Percentiles rank a stretch among this genome's conserved stretches.
Evolutionary conservation across 75 land plant genomes (phyloP).

Genomic region (Larix kaempferi): DNA sequence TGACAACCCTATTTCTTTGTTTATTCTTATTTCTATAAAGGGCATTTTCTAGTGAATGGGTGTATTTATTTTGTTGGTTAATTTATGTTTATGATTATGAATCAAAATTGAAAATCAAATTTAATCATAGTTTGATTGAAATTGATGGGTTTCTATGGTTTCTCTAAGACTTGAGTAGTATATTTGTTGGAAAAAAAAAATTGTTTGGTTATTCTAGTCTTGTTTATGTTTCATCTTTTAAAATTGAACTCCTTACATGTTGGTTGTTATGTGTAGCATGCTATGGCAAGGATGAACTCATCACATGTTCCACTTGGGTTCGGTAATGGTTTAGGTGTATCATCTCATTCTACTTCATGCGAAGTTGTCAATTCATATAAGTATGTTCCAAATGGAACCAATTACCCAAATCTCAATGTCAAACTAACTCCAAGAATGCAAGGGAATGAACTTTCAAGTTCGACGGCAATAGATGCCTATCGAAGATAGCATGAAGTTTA

Average conservation of each 20-base stretch:
- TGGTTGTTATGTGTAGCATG: not conserved
- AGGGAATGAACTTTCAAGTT: not conserved
- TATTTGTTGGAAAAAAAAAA: too few species aligned
- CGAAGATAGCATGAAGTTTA: conserved; percentile 35
- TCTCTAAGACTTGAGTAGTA: not conserved
- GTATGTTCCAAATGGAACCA: conserved; percentile 2
- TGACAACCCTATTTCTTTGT: too few species aligned
- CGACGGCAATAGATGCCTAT: conserved; percentile 19
- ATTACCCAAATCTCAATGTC: not conserved
- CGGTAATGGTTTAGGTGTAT: not conserved
- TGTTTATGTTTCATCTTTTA: too few species aligned
- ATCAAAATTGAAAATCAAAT: too few species aligned
- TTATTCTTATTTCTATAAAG: too few species aligned
- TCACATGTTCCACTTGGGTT: not conserved
- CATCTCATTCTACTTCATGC: not conserved
- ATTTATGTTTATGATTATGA: too few species aligned
- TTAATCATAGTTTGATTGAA: too few species aligned
- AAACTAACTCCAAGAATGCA: not conserved
- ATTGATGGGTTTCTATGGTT: too few species aligned
- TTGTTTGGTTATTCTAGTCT: too few species aligned
- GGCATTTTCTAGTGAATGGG: too few species aligned
- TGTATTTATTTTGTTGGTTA: too few species aligned
- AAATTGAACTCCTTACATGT: not conserved
- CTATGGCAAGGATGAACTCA: not conserved
- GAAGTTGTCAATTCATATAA: not conserved